Base-by-base conservation (phyloP, 805 yeast species). In the Lachancea sp. region DNA sequence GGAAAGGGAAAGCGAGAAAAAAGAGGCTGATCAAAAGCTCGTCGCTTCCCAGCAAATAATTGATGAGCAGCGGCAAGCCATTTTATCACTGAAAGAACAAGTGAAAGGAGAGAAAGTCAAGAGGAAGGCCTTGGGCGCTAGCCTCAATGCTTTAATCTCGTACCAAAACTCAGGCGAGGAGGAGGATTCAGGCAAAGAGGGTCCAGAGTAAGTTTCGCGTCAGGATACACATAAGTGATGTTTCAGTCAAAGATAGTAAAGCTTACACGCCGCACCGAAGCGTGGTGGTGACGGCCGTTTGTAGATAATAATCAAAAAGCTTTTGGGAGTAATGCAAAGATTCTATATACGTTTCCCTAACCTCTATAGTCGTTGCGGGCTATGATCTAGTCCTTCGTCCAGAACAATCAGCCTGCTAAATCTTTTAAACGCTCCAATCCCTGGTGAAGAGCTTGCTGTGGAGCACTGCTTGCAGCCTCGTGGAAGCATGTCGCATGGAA, bases 401-500 rank as follows among this genome's bases (percentile, higher is more conserved):
- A 7, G 10, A n/a, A 11, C 3, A 5, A 3, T 33, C 22, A 40
- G 6, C 43, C 43, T 15, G 43, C 43, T 22, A 45, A 38, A n/a
- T 43, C 56, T 38, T 56, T 58, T 44, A 59, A 37, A 18, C 53
- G 57, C 16, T 49, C 54, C 16, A 59, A 43, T 33, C 52, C 62
- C 3, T 53, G 39, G 25, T 49, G 50, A 8, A 55, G 34, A n/a
- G 47, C 54, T 4, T 53, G 38, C 43, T 41, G 45, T 17, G 48
- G 49, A 20, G 45, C 51, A 41, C 51, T 55, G 38, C 56, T 54
- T 4, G 52, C 52, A 32, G 86, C 74, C 51, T 87, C 93, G n/a
- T 73, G 65, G 57, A 74, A 78, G 58, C 95, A 85, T 1, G 79
- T 71, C 34, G 80, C 81, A 64, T 85, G 93, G 58, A 77, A 81